Base-by-base conservation (phyloP, 352 stramenopile species). In the Globisporangium radiosum region DNA sequence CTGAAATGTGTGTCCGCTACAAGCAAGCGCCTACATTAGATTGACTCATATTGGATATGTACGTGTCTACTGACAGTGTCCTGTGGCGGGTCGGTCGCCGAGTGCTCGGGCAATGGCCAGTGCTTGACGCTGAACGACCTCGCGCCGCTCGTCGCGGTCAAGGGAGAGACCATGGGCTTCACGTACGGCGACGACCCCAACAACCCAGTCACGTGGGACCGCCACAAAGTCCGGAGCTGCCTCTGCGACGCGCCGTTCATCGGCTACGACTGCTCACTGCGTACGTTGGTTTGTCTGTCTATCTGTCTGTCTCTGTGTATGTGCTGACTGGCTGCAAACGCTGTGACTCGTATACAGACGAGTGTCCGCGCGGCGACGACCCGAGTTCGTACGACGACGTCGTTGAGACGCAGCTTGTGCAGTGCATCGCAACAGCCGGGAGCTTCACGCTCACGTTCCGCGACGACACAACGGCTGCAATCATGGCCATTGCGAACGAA, bases 91-190 rank as follows among this genome's bases (percentile, higher is more conserved):
- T 52, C 63, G 0, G 62, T 57, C 0, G 58, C 64, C 25, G 76
- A 87, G 55, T 93, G 86, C 64, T 90, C 79, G 3, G 87, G 76
- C 15, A 85, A 92, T 49, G 89, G 87, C 0, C 72, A 76, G 39
- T 97, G 89, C 45, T 62, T 93, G 36, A 81, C 72, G 2, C 66
- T 97, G 36, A 68, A 65, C 11, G 72, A 92, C 54, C 58, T 94
- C 15, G 75, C 83, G 1, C 76, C 77, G 33, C 65, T 85, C 4
- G 64, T 76, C 2, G 70, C 64, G 1, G 59, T 91, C 47, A 86
- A 91, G 38, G 76, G 78, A 17, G 73, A 84, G 56, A 70, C 63
- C 0, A 70, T 64, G 0, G 77, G 66, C 3, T 90, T 81, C 65
- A 72, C 71, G 0, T 91, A 90, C 55, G 81, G 81, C 47, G 58